Evolutionary conservation across 768 basidiomycete genomes (phyloP), one percentile per base, ranked within the genome.

Genomic region (Lactarius deliciosus): DNA sequence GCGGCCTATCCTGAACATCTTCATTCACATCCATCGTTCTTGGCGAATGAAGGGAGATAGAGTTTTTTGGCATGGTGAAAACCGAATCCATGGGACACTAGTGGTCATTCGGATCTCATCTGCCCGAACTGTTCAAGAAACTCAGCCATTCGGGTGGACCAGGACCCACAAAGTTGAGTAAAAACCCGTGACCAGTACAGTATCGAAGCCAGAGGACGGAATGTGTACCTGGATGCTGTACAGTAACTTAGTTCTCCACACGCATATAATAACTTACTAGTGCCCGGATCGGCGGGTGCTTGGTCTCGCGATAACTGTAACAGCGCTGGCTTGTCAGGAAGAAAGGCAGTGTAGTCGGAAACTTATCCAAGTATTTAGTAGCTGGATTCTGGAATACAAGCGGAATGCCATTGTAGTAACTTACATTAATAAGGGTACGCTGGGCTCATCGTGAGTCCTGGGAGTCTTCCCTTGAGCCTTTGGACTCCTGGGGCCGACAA

Each of bases 1-100:
- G 61, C 60, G 45, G 20, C 65, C 60, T 20, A 61, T 61, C n/a
- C 61, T 57, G 36, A 61, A 61, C 28, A 60, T 66, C n/a, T 61
- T 57, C 13, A 15, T 40, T 16, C 15, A 40, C 15, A 40, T 65
- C 43, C 64, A 60, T 56, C 60, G 34, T 60, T 54, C 25, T 53
- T 60, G 28, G 45, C 28, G 1, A 40, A 57, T 16, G 60, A 66
- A 32, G 55, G 60, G 34, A 18, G 56, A 30, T 22, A 9, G 60
- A 66, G 8, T 57, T 25, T 28, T 28, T 13, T 66, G 15, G 60
- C 47, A 50, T 36, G 10, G 60, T 13, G 22, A 22, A 11, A 5
- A 50, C 45, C n/a, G 45, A n/a, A 50, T 22, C 47, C 13, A 25
- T 22, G 18, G 10, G 22, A n/a, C 47, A 22, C 22, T 22, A 22